Evolutionary conservation across 1,139 yeast species (phyloP).

Genomic region (Hemisphaericaspora lyxosophila): DNA sequence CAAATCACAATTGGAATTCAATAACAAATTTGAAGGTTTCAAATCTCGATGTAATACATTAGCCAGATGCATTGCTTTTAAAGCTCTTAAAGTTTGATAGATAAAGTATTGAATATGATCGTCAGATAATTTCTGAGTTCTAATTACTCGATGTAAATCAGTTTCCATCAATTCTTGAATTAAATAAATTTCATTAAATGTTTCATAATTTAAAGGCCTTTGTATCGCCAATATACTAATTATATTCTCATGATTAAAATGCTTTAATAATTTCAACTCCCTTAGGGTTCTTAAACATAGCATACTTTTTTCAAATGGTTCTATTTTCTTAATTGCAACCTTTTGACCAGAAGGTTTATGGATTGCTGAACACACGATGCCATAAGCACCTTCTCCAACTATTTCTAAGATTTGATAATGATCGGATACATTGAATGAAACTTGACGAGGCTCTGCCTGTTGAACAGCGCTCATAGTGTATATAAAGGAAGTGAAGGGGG

Average conservation of each 20-base stretch:
- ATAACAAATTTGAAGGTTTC: slow-evolving; percentile 39
- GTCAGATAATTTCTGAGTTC: slow-evolving; percentile 52
- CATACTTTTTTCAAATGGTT: slow-evolving; percentile 38
- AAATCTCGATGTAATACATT: slow-evolving; percentile 42
- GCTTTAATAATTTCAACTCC: slow-evolving; percentile 37
- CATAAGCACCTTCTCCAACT: slow-evolving; percentile 49
- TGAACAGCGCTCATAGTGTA: slow-evolving; percentile 1
- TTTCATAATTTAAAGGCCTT: slow-evolving; percentile 31
- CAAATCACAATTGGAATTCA: slow-evolving; percentile 36
- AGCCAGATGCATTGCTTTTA: slow-evolving; percentile 65
- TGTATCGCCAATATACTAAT: slow-evolving; percentile 40
- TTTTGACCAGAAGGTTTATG: slow-evolving; percentile 38
- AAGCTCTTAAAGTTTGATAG: slow-evolving; percentile 63
- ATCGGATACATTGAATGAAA: slow-evolving; percentile 31
- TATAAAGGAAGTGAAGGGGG: neutral
- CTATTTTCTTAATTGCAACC: slow-evolving; percentile 46
- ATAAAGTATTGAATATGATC: slow-evolving; percentile 69
- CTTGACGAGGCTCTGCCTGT: slow-evolving; percentile 16
- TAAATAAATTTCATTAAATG: slow-evolving; percentile 64
- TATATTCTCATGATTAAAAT: slow-evolving; percentile 42
- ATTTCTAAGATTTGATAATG: slow-evolving; percentile 43
- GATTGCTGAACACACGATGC: slow-evolving; percentile 42
- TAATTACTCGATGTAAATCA: slow-evolving; percentile 60
- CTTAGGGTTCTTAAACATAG: slow-evolving; percentile 43
- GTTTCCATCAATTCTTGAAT: slow-evolving; percentile 74